A percentile compares a stretch with the other conserved stretches of the same genome.
phyloP scores from a whole-genome alignment of 2,329 filamentous ascomycete species.

The Trichoderma arundinaceum region DNA sequence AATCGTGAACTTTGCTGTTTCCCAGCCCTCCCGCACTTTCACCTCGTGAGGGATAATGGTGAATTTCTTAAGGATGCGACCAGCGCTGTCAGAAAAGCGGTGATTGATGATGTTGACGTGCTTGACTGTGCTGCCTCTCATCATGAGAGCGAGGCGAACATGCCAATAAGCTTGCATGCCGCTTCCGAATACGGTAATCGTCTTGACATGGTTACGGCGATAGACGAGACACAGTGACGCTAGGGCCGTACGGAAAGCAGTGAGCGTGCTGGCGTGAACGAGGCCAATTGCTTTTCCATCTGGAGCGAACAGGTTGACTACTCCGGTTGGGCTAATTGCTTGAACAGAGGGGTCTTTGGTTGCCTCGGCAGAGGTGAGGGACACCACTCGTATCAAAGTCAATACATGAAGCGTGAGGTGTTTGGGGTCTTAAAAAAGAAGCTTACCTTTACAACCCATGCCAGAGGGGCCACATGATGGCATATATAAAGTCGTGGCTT shows the following conservation, averaged over 20 bases:
- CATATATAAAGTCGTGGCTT: slow-evolving; percentile 73
- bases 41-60: slow-evolving; percentile 49
- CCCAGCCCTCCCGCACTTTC: slow-evolving; percentile 66
- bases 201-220: slow-evolving; percentile 72
- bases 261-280: slow-evolving; percentile 74
- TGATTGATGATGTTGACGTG: slow-evolving; percentile 85
- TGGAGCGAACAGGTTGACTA: slow-evolving; percentile 70
- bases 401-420: not conserved
- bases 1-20: slow-evolving; percentile 68
- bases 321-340: slow-evolving; percentile 62
- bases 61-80: slow-evolving; percentile 57
- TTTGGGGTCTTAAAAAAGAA: slow-evolving; percentile 4
- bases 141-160: slow-evolving; percentile 78
- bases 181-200: slow-evolving; percentile 82
- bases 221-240: slow-evolving; percentile 70
- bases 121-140: slow-evolving; percentile 72
- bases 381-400: slow-evolving; percentile 59
- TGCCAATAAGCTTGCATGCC: slow-evolving; percentile 96
- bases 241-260: slow-evolving; percentile 80
- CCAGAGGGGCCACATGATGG: slow-evolving; percentile 68
- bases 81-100: slow-evolving; percentile 64
- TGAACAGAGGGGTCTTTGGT: slow-evolving; percentile 39
- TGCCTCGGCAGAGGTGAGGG: slow-evolving; percentile 55
- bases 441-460: slow-evolving; percentile 70
- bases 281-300: slow-evolving; percentile 69